These are phyloP conservation scores for Cystobasidiopsis lactophilus DNA, from an alignment of 768 basidiomycete genomes.

Conservation along the genomic window DNA sequence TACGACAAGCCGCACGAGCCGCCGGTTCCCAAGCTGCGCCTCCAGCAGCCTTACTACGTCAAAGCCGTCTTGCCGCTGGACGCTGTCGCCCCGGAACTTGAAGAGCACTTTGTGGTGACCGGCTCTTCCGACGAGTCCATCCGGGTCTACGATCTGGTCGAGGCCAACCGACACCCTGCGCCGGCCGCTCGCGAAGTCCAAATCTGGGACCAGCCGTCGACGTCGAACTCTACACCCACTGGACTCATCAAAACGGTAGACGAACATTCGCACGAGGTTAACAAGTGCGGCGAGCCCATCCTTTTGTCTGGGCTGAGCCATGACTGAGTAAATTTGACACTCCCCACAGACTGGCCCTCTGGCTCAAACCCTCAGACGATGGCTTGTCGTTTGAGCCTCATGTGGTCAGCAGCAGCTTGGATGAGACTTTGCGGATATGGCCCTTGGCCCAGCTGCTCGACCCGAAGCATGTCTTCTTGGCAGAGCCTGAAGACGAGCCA, in stretches of 20 bases:
- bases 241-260: conserved; percentile 45
- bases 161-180: conserved; percentile 35
- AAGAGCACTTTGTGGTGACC: conserved; percentile 53
- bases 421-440: conserved; percentile 75
- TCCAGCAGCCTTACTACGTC: conserved; percentile 40
- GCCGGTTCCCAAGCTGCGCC: conserved; percentile 21
- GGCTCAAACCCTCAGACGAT: background rate
- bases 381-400: conserved; percentile 35
- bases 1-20: conserved; percentile 21
- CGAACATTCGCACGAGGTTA: conserved; percentile 79
- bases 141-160: conserved; percentile 54
- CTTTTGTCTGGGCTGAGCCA: conserved; percentile 29
- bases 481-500: conserved; percentile 18
- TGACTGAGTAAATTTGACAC: conserved; percentile 30
- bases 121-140: conserved; percentile 59
- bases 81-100: conserved; percentile 33
- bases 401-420: conserved; percentile 63
- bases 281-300: conserved; percentile 46
- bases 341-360: background rate
- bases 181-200: background rate
- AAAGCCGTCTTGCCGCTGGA: conserved; percentile 38
- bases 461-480: conserved; percentile 21
- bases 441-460: conserved; percentile 36
- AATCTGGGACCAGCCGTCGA: background rate
- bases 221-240: background rate